phyloP scores from a whole-genome alignment of 306 rosid species.

The Gynostemma pentaphyllum region DNA sequence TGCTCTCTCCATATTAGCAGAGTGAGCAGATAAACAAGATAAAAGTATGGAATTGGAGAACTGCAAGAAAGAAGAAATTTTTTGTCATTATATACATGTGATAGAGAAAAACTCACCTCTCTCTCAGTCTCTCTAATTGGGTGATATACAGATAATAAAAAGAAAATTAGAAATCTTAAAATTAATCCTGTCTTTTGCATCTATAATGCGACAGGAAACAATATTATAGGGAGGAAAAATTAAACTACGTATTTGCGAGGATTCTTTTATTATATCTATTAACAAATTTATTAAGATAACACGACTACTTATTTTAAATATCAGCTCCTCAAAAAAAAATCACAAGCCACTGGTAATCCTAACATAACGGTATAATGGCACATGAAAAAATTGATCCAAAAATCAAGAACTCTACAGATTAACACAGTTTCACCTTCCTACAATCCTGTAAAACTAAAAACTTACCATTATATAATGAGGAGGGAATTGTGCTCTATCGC shows the following conservation, averaged over 20 bases:
- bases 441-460: no score
- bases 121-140: not conserved
- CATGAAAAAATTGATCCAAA: no score
- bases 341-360: no score
- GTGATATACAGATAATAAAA: not conserved
- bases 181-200: not conserved
- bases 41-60: conserved; percentile 86
- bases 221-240: not conserved
- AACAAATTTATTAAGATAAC: no score
- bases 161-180: not conserved
- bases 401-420: no score
- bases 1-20: conserved; percentile 86
- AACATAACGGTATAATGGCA: no score
- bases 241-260: not conserved
- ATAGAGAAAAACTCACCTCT: not conserved
- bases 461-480: no score
- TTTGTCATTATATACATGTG: not conserved
- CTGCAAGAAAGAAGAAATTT: conserved; percentile 29
- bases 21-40: conserved; percentile 84
- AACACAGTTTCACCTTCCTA: no score
- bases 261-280: no score
- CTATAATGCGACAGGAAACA: not conserved
- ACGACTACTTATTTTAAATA: no score
- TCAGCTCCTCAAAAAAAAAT: no score
- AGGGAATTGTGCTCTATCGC: no score